Conservation (phyloP, 345 rosid species). For the Eucalyptus virginea region DNA sequence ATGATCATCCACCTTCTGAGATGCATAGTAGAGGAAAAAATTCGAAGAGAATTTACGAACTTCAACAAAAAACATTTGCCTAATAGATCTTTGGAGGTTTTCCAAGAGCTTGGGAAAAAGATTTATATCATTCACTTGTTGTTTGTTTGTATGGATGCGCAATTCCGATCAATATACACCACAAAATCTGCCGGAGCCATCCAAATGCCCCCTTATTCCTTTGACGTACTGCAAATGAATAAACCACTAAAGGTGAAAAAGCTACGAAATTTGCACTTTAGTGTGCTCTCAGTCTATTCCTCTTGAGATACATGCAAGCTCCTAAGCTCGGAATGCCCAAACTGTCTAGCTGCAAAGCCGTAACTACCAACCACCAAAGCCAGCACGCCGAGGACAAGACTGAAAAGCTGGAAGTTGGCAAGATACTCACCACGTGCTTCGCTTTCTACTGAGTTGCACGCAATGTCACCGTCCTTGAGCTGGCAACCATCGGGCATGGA, state of each 20-base stretch:
- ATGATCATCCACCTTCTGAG: background rate
- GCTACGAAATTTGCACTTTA: background rate
- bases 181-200: background rate
- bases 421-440: conserved; percentile 72
- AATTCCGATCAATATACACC: background rate
- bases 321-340: conserved; percentile 10
- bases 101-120: background rate
- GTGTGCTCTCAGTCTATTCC: background rate
- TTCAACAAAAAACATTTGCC: background rate
- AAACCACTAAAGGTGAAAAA: background rate
- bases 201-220: background rate
- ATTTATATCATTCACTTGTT: background rate
- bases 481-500: conserved; percentile 85
- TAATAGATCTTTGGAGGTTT: background rate
- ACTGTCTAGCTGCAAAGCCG: conserved; percentile 50
- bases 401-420: conserved; percentile 77
- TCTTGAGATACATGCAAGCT: conserved; percentile 8
- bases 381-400: conserved; percentile 52
- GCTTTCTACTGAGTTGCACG: conserved; percentile 37
- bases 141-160: background rate
- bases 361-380: conserved; percentile 47
- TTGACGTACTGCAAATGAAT: background rate
- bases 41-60: background rate
- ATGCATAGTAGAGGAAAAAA: background rate
- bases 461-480: conserved; percentile 27